Evolutionary conservation across 2,329 filamentous ascomycete species (phyloP), one percentile per base, ranked within the genome.

Genomic region (Paecilomyces sp.): DNA sequence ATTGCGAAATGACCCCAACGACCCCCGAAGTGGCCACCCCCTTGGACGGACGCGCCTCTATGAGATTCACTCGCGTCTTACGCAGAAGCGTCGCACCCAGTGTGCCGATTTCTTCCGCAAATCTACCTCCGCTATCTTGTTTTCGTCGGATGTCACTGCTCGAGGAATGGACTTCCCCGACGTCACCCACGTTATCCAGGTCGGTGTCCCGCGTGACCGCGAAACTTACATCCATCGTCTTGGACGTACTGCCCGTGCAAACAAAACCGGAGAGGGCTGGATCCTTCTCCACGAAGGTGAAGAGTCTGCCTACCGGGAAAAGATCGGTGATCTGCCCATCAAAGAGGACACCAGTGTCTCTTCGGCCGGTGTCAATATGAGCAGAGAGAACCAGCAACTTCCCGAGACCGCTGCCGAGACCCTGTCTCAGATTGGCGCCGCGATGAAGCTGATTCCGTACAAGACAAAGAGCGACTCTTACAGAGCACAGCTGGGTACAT

Each of bases 141-240:
- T 92, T 70, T 90, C 90, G 1, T 90, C 89, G 2, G 90, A 93
- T 72, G 89, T 93, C 33, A 90, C 89, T 5, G 89, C 90, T 12
- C 82, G 90, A 73, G 90, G 90, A 65, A 91, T 93, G 87, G 90
- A 93, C 71, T 92, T 92, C 76, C 89, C 89, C 30, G 80, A 85
- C 57, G 89, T 92, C 24, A 89, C 87, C n/a, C 88, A 91, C 68
- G 89, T 92, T 62, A 86, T 92, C 60, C 89, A 92, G 68, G 70
- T 90, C 15, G 87, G 89, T 63, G 68, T 83, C 3, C 87, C 89
- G 1, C 76, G 80, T 3, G 82, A 84, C 62, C 82, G 85, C 30
- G 88, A 91, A 70, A 84, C 86, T 41, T 92, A 92, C 69, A 88
- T 92, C 61, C 89, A 92, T 74, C 85, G 89, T 60, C 79, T 92